Evolutionary conservation across 495 filamentous ascomycete genomes (phyloP), one percentile per base, ranked within the genome.

Genomic region (Alectoria sarmentosa): DNA sequence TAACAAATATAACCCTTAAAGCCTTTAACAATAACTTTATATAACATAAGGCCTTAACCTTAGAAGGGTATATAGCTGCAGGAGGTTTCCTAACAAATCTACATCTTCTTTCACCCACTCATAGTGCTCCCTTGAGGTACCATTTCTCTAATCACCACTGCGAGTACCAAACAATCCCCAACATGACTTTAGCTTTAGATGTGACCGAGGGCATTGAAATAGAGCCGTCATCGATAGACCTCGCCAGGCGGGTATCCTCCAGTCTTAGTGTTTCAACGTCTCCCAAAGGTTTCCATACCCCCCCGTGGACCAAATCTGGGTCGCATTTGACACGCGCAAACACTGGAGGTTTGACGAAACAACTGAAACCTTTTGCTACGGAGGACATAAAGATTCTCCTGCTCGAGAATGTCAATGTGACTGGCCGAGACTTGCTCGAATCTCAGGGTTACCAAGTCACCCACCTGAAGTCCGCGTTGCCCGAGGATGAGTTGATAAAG

Each of bases 401-500:
- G 11, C 78, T 99, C 32, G 95, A 99, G 76, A 98, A 98, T 77
- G 88, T 99, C 63, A 97, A 98, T 74, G 81, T 90, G 76, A 92
- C 90, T 28, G 94, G 93, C 17, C 79, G 82, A 70, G 88, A 96
- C 26, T 90, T 96, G 41, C 79, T 99, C 39, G 83, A 77, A 48
- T 78, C 78, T 60, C 92, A 98, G 79, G 93, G 94, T 17, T 99
- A 99, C 75, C 95, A 98, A 73, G 94, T 99, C 38, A 95, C 98
- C 74, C 85, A 86, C 62, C 78, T 93, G 63, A 98, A 95, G 80
- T 85, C 84, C 61, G 96, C 93, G 5, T 77, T 99, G 58, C 86
- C 91, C 3, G 94, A 99, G 70, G 91, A 94, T 69, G 82, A 97
- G 74, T 84, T 99, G 65, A 96, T 98, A 72, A 87, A 96, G 78